Evolutionary conservation across 345 rosid genomes (phyloP).

Genomic region (Kandelia obovata): DNA sequence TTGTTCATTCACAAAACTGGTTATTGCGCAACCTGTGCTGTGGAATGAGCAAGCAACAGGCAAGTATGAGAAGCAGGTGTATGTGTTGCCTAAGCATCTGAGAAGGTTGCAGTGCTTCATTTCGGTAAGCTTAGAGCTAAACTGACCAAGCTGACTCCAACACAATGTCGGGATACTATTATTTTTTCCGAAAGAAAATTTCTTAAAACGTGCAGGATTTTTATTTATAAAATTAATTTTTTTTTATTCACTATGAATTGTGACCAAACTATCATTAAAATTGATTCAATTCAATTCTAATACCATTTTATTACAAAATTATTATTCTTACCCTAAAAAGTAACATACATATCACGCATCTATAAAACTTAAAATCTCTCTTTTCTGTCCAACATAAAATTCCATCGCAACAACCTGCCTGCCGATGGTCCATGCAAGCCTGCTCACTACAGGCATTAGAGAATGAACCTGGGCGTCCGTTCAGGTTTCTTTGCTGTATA

Average conservation of each 20-base stretch:
- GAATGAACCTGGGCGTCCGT: background rate
- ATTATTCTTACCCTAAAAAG: too few relatives aligned
- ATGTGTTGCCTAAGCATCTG: conserved; percentile 91
- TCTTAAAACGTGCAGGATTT: too few relatives aligned
- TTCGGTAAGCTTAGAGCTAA: conserved; percentile 89
- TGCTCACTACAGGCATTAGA: conserved; percentile 73
- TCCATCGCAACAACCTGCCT: conserved; percentile 35
- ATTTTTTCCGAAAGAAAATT: too few relatives aligned
- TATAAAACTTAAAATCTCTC: too few relatives aligned
- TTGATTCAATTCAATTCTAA: too few relatives aligned
- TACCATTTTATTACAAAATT: too few relatives aligned
- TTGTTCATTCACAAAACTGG: conserved; percentile 97
- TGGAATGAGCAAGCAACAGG: conserved; percentile 78
- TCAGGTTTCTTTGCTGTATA: too few relatives aligned
- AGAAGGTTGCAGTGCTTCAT: conserved; percentile 85
- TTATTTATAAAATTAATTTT: too few relatives aligned
- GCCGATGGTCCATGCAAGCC: conserved; percentile 98
- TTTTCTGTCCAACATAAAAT: too few relatives aligned
- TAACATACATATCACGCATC: too few relatives aligned
- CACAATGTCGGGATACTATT: conserved; percentile 25
- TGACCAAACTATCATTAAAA: too few relatives aligned
- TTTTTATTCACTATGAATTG: too few relatives aligned
- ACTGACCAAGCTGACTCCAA: conserved; percentile 75
- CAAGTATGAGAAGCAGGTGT: conserved; percentile 90
- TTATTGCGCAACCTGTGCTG: conserved; percentile 89